Conservation (phyloP, 352 stramenopile species). For the Phytophthora sansomeana region DNA sequence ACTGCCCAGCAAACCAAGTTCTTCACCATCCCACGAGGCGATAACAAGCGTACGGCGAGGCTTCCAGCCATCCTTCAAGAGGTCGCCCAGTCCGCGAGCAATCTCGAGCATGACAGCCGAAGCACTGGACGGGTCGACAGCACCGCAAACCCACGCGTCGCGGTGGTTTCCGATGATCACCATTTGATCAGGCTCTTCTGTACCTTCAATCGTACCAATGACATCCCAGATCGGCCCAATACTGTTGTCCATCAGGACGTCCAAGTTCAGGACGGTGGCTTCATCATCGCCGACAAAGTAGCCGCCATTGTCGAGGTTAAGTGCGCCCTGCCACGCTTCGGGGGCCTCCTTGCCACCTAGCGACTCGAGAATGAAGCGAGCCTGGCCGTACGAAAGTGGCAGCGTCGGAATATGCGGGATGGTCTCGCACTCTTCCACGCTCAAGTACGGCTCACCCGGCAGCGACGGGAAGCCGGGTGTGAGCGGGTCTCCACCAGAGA, state of each 20-base stretch:
- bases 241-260: slow-evolving; percentile 81
- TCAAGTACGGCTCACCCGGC: slow-evolving; percentile 46
- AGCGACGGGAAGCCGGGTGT: slow-evolving; percentile 59
- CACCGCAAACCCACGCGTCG: slow-evolving; percentile 87
- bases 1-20: slow-evolving; percentile 76
- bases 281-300: slow-evolving; percentile 84
- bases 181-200: slow-evolving; percentile 62
- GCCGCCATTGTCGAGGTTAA: slow-evolving; percentile 51
- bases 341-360: slow-evolving; percentile 69
- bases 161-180: slow-evolving; percentile 93
- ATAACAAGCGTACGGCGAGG: slow-evolving; percentile 83
- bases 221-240: slow-evolving; percentile 69
- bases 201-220: slow-evolving; percentile 67
- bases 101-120: slow-evolving; percentile 88
- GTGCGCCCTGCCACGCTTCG: slow-evolving; percentile 64
- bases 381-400: slow-evolving; percentile 87
- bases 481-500: slow-evolving; percentile 77
- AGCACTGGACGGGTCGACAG: slow-evolving; percentile 71
- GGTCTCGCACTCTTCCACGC: slow-evolving; percentile 54
- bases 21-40: slow-evolving; percentile 88
- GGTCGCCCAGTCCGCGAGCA: slow-evolving; percentile 66
- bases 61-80: slow-evolving; percentile 79
- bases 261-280: slow-evolving; percentile 66
- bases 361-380: slow-evolving; percentile 71
- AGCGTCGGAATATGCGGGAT: slow-evolving; percentile 50